These are phyloP conservation scores for Mycena polygramma DNA, from an alignment of 768 basidiomycete species.

Conservation along the genomic window DNA sequence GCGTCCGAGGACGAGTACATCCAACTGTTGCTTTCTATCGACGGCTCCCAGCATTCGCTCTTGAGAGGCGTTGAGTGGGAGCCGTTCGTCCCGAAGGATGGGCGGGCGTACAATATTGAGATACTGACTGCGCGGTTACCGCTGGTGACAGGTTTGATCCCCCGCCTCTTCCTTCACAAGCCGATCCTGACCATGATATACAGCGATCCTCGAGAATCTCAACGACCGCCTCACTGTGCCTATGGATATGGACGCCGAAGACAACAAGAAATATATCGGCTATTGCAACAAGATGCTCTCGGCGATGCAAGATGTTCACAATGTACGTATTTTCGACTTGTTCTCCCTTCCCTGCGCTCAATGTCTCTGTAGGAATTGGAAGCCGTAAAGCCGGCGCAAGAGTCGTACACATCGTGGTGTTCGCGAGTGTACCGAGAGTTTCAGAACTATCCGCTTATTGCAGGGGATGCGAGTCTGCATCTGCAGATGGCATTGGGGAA, in stretches of 20 bases:
- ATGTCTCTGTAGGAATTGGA: conserved; percentile 16
- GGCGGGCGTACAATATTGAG: conserved; percentile 44
- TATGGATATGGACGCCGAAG: conserved; percentile 42
- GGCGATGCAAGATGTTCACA: conserved; percentile 62
- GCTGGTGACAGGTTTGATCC: conserved; percentile 23
- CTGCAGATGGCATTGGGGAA: conserved; percentile 16
- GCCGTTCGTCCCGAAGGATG: conserved; percentile 38
- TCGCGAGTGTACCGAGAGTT: conserved; percentile 3
- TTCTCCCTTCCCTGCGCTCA: background rate
- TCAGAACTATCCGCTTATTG: conserved; percentile 9
- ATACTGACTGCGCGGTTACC: conserved; percentile 49
- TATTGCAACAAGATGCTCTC: conserved; percentile 62
- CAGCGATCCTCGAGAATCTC: conserved; percentile 63
- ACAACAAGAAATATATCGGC: conserved; percentile 56
- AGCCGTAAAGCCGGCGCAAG: background rate
- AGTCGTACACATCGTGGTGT: conserved; percentile 26
- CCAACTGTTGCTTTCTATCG: conserved; percentile 69
- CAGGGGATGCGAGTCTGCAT: conserved; percentile 2
- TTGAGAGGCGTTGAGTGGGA: conserved; percentile 47
- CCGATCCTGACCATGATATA: conserved; percentile 21
- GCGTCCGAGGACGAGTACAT: conserved; percentile 73
- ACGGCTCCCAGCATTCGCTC: conserved; percentile 66
- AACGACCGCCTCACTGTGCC: conserved; percentile 50
- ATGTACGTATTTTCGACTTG: conserved; percentile 48
- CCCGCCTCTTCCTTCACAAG: conserved; percentile 24